phyloP scores from a whole-genome alignment of 2,329 filamentous ascomycete genomes.

The Leptographium radiaticola region DNA sequence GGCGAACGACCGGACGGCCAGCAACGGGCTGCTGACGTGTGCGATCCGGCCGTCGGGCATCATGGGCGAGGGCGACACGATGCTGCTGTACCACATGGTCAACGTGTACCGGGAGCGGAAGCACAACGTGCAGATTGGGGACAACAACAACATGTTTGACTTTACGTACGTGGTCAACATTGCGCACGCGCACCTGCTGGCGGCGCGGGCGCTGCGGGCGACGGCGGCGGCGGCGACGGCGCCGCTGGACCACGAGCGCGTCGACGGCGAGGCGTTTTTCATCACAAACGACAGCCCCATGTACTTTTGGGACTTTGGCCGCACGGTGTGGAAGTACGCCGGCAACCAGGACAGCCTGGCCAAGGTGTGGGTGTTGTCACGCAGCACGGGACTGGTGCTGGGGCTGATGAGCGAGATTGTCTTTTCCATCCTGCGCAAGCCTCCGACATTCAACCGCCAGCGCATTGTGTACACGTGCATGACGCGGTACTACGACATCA shows the following conservation, averaged over 20 bases:
- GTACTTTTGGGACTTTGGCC: conserved; percentile 83
- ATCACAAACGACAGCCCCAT: conserved; percentile 81
- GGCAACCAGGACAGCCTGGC: conserved; percentile 38
- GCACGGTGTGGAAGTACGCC: conserved; percentile 59
- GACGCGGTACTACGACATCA: conserved; percentile 66
- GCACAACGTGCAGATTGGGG: conserved; percentile 68
- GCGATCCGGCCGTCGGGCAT: conserved; percentile 79
- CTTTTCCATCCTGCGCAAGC: conserved; percentile 34
- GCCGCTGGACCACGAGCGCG: conserved; percentile 57
- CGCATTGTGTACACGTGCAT: conserved; percentile 56
- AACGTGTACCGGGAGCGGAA: conserved; percentile 55
- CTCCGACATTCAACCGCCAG: conserved; percentile 44
- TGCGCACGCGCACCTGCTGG: conserved; percentile 70
- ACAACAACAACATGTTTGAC: conserved; percentile 50
- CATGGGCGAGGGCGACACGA: conserved; percentile 78
- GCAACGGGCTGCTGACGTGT: conserved; percentile 55
- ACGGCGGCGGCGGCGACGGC: conserved; percentile 41
- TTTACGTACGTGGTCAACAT: conserved; percentile 53
- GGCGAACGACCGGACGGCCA: conserved; percentile 39
- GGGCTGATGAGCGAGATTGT: conserved; percentile 41
- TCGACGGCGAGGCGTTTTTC: conserved; percentile 80
- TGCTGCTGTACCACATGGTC: conserved; percentile 61
- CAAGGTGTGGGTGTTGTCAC: conserved; percentile 41
- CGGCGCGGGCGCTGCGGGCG: conserved; percentile 56
- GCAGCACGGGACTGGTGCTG: conserved; percentile 36